Evolutionary conservation across 2,329 filamentous ascomycete genomes (phyloP).

Genomic region (Dactylellina sp.): DNA sequence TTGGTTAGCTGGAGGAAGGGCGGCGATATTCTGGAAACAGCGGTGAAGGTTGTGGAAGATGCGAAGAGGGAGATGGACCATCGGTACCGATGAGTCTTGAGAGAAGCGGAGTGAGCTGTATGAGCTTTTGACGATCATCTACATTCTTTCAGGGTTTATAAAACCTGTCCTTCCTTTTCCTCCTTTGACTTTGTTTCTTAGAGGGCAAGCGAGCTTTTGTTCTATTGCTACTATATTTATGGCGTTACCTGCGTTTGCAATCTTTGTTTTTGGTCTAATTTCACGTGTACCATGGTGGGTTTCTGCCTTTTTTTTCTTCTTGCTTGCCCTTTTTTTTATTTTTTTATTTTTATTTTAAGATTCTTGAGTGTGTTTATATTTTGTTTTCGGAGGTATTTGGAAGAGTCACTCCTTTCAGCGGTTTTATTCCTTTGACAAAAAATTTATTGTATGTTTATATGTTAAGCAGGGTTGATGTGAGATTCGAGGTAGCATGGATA

Average conservation of each 20-base stretch:
- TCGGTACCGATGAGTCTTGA: conserved; percentile 33
- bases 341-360: conserved; percentile 5
- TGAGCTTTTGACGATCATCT: no score
- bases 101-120: not conserved
- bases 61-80: conserved; percentile 66
- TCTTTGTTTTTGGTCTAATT: no score
- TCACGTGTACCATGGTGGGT: not conserved
- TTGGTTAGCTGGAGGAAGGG: conserved; percentile 80
- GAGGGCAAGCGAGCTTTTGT: no score
- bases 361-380: conserved; percentile 38
- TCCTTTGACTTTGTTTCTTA: no score
- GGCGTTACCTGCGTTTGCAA: no score
- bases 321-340: not conserved
- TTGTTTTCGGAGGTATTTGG: conserved; percentile 3
- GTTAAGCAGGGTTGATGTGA: no score
- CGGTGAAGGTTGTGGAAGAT: conserved; percentile 73
- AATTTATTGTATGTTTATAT: no score
- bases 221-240: no score
- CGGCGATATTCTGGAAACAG: conserved; percentile 75
- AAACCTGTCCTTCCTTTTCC: no score
- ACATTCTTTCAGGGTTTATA: no score
- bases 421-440: not conserved
- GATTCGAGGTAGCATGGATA: no score
- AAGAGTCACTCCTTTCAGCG: not conserved
- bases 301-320: conserved; percentile 4